A percentile compares a stretch with the other conserved stretches of the same genome.
These are phyloP conservation scores for Polygonum maritimum DNA, from an alignment of 148 eudicot species.

Conservation along the genomic window DNA sequence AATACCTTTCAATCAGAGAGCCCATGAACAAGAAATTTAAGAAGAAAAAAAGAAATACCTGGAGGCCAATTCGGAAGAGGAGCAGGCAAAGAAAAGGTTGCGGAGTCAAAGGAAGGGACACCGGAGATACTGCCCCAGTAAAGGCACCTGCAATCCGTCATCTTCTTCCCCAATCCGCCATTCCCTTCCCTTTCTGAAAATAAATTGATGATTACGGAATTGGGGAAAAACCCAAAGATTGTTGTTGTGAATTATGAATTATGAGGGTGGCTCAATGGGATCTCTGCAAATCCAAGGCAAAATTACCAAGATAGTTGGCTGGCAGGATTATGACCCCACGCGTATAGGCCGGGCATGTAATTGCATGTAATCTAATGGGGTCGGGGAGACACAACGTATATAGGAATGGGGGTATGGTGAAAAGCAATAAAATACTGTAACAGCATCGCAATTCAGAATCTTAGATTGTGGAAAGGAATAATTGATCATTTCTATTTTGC, in stretches of 20 bases:
- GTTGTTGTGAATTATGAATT: background rate
- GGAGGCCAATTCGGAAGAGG: slow-evolving; percentile 74
- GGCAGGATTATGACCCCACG: background rate
- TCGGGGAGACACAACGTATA: background rate
- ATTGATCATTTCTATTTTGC: too few species aligned
- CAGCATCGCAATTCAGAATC: background rate
- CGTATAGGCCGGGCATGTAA: background rate
- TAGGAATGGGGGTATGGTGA: background rate
- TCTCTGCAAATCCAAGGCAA: background rate
- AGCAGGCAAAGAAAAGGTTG: slow-evolving; percentile 57
- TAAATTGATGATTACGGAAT: background rate
- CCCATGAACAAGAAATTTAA: background rate
- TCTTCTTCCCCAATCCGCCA: slow-evolving; percentile 10
- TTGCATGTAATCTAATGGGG: background rate
- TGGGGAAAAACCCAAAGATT: background rate
- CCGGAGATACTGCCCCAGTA: slow-evolving; percentile 22
- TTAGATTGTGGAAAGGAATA: background rate
- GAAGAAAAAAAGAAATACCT: slow-evolving; percentile 26
- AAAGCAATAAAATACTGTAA: background rate
- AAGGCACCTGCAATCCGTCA: slow-evolving; percentile 34
- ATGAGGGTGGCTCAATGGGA: background rate
- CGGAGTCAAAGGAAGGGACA: slow-evolving; percentile 14
- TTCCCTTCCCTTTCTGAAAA: background rate
- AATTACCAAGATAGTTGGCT: background rate
- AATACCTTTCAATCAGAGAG: background rate